Evolutionary conservation across 805 yeast species (phyloP), one percentile per base, ranked within the genome.

Genomic region (Tetrapisispora nanseiensis): DNA sequence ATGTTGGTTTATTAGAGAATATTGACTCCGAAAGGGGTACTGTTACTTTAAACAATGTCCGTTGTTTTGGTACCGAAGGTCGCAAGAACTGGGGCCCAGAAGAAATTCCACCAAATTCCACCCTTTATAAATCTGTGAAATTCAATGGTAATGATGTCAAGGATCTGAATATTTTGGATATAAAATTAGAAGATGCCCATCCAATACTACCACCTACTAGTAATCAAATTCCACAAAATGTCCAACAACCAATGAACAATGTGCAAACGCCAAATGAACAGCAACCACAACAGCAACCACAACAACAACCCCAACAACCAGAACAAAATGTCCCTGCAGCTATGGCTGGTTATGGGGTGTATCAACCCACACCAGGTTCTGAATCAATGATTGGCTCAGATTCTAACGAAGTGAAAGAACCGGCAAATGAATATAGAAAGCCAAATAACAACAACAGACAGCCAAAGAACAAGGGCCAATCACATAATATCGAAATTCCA

Each of bases 101-200:
- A 48, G 94, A 86, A 61, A 78, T 86, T 32, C 73, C 76, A 43
- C 82, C 94, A 6, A 80, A 85, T 16, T 63, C 70, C n/a, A 71
- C 70, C 33, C 72, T 81, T 13, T 85, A 77, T 63, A 89, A 84
- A 22, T 75, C 74, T 44, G 86, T 92, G 40, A 84, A 82, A 42
- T 83, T 92, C 61, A 77, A 89, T 52, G 98, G 98, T 30, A 76
- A 84, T 21, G 97, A 90, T 54, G 97, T 92, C 19, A 83, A 85
- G 65, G 95, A 84, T 56, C 71, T 92, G 62, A 78, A 78, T 51
- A 92, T 92, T 42, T 71, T 90, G 55, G 97, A 87, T 48, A 71
- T 70, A 29, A 78, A 80, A 4, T 66, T 80, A 45, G 80, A 78
- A 33, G 76, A 76, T 45, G 83, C 82, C 24, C 70, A 71, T 49